Base-by-base conservation (phyloP, 352 stramenopile species). In the Peronosclerospora sorghi region DNA sequence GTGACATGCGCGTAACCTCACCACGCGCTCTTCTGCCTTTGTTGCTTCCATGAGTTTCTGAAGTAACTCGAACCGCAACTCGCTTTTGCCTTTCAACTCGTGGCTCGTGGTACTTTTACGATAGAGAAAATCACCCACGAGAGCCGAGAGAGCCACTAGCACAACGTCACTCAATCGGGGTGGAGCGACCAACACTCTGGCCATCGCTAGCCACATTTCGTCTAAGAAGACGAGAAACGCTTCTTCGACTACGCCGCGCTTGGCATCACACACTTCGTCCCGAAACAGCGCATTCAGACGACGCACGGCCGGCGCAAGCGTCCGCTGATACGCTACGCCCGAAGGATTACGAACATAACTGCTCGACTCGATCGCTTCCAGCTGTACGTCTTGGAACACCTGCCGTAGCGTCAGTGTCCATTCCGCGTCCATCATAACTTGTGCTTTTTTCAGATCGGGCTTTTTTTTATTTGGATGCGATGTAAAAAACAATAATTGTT, bases 311-410 rank as follows among this genome's bases (percentile, higher is more conserved):
- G 67, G 66, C 14, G 63, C 53, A 6, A 82, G 56, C 37, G 69
- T 58, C 40, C 56, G 59, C 48, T 78, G 63, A 18, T 67, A 45
- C 5, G 41, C 39, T 2, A 29, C 30, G 20, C 45, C 56, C 34
- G 52, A 43, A 17, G 41, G 40, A 32, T 71, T 45, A 37, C 56
- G 64, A 34, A 71, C 34, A 46, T 74, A 71, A 18, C 53, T 47
- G 24, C 58, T 68, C 37, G 56, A 54, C 41, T 85, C 73, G 21
- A 83, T 61, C 1, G 73, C 69, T 41, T 81, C 65, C 20, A 72
- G 48, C 60, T 83, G 73, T 32, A 73, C 73, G 53, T 83, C 69
- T 46, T 81, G 68, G 53, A 83, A 75, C 19, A 83, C 54, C 45
- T 85, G 59, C 2, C 70, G 69, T 53, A 85, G 41, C 32, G 62